These are phyloP conservation scores for Blastosporella zonata DNA, from an alignment of 1,284 basidiomycete species.

Conservation along the genomic window DNA sequence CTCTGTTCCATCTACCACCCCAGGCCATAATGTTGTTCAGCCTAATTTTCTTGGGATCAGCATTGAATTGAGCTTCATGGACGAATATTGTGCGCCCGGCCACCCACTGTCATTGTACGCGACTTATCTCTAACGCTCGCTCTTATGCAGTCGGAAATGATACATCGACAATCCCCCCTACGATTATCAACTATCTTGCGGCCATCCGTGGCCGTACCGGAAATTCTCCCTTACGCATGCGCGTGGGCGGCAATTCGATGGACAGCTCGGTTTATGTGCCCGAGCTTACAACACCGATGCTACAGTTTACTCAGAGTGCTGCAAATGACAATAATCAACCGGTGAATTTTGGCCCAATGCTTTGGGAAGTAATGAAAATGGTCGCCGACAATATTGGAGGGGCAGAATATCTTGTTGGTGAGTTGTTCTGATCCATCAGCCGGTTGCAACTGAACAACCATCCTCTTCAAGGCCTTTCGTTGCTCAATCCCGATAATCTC, in stretches of 20 bases:
- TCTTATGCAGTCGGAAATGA: slow-evolving; percentile 38
- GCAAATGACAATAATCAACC: slow-evolving; percentile 45
- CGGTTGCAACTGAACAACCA: slow-evolving; percentile 17
- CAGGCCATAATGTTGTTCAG: slow-evolving; percentile 30
- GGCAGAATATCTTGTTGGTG: slow-evolving; percentile 43
- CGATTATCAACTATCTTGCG: slow-evolving; percentile 37
- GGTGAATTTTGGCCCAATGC: slow-evolving; percentile 41
- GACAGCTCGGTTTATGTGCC: slow-evolving; percentile 39
- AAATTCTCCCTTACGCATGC: slow-evolving; percentile 37
- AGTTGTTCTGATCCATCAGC: slow-evolving; percentile 6
- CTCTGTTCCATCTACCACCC: slow-evolving; percentile 26
- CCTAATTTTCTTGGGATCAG: slow-evolving; percentile 42
- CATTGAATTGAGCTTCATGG: slow-evolving; percentile 40
- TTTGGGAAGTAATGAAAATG: slow-evolving; percentile 44
- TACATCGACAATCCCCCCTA: slow-evolving; percentile 32
- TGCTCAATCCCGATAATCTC: slow-evolving; percentile 27
- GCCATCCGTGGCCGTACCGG: slow-evolving; percentile 34
- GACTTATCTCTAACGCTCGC: not conserved
- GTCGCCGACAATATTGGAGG: slow-evolving; percentile 37
- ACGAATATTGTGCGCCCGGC: slow-evolving; percentile 32
- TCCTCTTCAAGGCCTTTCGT: slow-evolving; percentile 26
- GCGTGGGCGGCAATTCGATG: slow-evolving; percentile 49
- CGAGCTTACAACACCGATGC: slow-evolving; percentile 36
- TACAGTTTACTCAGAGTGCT: slow-evolving; percentile 33
- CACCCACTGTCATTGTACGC: not conserved